Base-by-base conservation (phyloP, 1,284 basidiomycete genomes). In the Apiotrichum sp. region DNA sequence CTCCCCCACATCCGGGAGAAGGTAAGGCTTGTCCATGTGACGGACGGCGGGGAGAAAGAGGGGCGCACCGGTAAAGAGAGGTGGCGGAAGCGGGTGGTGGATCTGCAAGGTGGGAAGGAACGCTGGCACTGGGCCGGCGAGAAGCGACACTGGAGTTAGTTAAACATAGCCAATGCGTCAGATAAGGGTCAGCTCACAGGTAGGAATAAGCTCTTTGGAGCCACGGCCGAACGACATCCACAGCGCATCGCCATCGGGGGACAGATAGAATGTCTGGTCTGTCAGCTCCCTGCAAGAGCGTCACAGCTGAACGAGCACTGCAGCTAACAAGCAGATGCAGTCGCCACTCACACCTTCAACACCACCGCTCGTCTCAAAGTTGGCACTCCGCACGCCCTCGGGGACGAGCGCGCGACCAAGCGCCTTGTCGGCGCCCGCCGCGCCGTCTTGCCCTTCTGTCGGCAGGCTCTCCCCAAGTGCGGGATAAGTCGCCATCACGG, bases 211-310 rank as follows among this genome's bases (percentile, higher is more conserved):
- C 82, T 84, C 55, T 82, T 82, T 56, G 78, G 80, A 67, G 7
- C 64, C 68, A 14, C 69, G 54, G 40, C 87, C 87, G 35, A 87
- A 71, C 0, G 83, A 83, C 70, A 92, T 88, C 88, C 89, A 92
- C 29, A 92, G 75, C 1, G 89, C 88, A 66, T 89, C 84, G 11
- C 87, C 86, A 32, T 85, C 83, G 1, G 81, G 72, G 4, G 82
- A 81, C 71, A 87, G 86, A 3, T 82, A 70, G 51, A 70, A 46
- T 29, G 59, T 63, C 66, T 80, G 31, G 22, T 22, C 49, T 7
- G 52, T 67, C 50, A 50, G 44, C 54, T 8, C 44, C 29, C 33
- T n/a, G 9, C 7, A 4, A 8, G 11, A 6, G 2, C 22, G 14
- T 0, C 38, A 29, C 16, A 13, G 29, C 33, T 8, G 9, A 13